Conservation (phyloP, 768 basidiomycete species). For the Omphalotus guepiniiformis region DNA sequence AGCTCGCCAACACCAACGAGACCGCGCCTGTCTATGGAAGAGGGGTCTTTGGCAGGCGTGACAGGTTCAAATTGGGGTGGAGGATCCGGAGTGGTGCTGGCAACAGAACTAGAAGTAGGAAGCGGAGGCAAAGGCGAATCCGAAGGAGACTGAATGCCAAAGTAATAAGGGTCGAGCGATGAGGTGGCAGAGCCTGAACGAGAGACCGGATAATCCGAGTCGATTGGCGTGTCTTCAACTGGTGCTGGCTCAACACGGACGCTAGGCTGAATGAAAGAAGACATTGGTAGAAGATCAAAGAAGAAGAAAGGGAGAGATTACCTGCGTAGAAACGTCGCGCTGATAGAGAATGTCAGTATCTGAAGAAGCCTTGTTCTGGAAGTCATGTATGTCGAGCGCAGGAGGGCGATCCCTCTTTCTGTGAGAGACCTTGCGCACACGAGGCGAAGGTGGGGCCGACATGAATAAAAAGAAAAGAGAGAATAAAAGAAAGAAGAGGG, state of each 20-base stretch:
- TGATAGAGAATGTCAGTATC: conserved; percentile 38
- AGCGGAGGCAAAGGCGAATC: conserved; percentile 58
- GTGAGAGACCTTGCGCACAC: conserved; percentile 33
- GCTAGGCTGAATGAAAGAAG: conserved; percentile 24
- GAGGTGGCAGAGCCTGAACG: conserved; percentile 75
- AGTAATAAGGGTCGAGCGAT: conserved; percentile 87
- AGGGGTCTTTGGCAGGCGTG: conserved; percentile 74
- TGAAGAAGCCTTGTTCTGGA: conserved; percentile 27
- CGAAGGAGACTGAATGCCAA: conserved; percentile 66
- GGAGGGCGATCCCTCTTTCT: conserved; percentile 51
- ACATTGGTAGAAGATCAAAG: conserved; percentile 16
- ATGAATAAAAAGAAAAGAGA: conserved; percentile 31
- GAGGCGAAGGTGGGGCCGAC: conserved; percentile 39
- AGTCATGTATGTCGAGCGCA: conserved; percentile 44
- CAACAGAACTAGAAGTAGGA: conserved; percentile 34
- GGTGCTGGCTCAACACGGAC: conserved; percentile 46
- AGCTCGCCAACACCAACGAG: conserved; percentile 96
- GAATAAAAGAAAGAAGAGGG: conserved; percentile 20
- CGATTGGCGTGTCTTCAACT: conserved; percentile 35
- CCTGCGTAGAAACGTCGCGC: conserved; percentile 34
- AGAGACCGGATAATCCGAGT: conserved; percentile 45
- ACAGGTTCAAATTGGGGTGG: conserved; percentile 44
- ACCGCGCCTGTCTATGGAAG: conserved; percentile 77
- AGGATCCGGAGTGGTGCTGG: conserved; percentile 62
- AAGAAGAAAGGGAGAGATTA: conserved; percentile 18